Evolutionary conservation across 139 green algal genomes (phyloP).

Genomic region (Marvania coccoides): DNA sequence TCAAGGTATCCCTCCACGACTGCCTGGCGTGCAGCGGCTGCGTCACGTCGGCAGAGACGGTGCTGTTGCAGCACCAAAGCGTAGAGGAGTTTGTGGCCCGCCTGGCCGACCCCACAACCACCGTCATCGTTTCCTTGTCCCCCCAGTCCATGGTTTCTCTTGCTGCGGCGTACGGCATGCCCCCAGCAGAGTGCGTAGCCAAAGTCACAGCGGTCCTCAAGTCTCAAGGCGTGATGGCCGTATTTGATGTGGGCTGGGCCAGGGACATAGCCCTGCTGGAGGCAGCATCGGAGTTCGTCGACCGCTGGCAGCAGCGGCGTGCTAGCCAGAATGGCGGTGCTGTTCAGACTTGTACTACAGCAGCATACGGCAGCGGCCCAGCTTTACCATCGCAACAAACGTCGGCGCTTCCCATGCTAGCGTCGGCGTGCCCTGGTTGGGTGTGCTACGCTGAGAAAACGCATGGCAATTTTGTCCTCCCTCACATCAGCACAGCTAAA

Average conservation of each 20-base stretch:
- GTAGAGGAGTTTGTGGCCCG: conserved; percentile 48
- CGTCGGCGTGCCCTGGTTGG: conserved; percentile 91
- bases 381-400: neutral
- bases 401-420: conserved; percentile 67
- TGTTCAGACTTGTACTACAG: neutral
- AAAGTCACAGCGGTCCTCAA: conserved; percentile 51
- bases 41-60: conserved; percentile 89
- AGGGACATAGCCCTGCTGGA: conserved; percentile 78
- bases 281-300: conserved; percentile 73
- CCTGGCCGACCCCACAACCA: conserved; percentile 6
- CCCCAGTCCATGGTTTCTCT: conserved; percentile 72
- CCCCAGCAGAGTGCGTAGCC: conserved; percentile 2
- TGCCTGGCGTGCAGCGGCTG: conserved; percentile 97
- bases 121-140: conserved; percentile 82
- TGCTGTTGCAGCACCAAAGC: conserved; percentile 91
- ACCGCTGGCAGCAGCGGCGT: conserved; percentile 16
- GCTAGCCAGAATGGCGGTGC: neutral
- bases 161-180: conserved; percentile 35
- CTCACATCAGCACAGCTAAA: conserved; percentile 49
- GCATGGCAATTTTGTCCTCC: conserved; percentile 58
- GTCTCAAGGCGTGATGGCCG: conserved; percentile 45
- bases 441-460: conserved; percentile 99
- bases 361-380: conserved; percentile 11
- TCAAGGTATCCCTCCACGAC: conserved; percentile 92
- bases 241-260: conserved; percentile 61